phyloP scores from a whole-genome alignment of 2,329 filamentous ascomycete species.

The Elsinoe australis region DNA sequence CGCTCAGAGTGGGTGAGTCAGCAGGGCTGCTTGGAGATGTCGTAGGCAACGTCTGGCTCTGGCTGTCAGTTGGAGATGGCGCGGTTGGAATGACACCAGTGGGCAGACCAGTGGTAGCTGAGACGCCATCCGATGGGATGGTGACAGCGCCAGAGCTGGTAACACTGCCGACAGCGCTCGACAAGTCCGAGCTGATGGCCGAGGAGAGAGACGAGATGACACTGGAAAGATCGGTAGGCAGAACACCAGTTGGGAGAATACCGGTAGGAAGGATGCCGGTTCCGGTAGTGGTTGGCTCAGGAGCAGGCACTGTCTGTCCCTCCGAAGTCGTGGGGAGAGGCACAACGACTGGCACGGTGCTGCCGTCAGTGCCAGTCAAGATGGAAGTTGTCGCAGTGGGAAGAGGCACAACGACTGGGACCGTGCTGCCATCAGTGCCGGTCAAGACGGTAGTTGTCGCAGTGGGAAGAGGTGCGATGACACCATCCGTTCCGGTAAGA shows the following conservation, averaged over 20 bases:
- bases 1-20: conserved; percentile 2
- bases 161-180: neutral
- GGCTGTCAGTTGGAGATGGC: neutral
- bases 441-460: neutral
- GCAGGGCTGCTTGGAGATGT: conserved; percentile 6
- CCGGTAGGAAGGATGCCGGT: neutral
- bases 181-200: conserved; percentile 2
- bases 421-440: neutral
- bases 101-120: conserved; percentile 1
- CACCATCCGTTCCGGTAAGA: neutral
- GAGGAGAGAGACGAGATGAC: conserved; percentile 9
- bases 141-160: neutral
- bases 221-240: neutral
- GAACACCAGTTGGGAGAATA: conserved; percentile 2
- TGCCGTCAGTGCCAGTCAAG: neutral
- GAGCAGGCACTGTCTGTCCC: neutral
- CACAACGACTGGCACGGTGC: conserved; percentile 5
- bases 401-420: conserved; percentile 1
- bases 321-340: neutral
- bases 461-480: neutral
- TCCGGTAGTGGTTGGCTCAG: neutral
- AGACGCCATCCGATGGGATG: conserved; percentile 4
- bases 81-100: conserved; percentile 1
- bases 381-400: neutral
- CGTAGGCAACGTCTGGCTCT: conserved; percentile 2